These are phyloP conservation scores for Diplodia seriata DNA, from an alignment of 2,329 filamentous ascomycete genomes.

Conservation along the genomic window DNA sequence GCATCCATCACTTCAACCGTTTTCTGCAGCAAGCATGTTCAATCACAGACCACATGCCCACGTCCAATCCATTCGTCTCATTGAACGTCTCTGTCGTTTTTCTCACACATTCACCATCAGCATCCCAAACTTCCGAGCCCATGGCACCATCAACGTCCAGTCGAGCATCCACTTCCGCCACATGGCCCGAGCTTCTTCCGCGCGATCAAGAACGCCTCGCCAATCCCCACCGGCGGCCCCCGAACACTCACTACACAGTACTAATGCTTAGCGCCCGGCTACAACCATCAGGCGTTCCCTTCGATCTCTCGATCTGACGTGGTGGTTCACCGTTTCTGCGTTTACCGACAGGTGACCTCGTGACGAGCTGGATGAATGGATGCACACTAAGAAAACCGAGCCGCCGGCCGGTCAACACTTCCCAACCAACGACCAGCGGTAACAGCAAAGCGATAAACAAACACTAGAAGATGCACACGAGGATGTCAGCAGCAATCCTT, in stretches of 20 bases:
- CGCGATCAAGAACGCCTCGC: constrained; percentile 1
- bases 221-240: not conserved
- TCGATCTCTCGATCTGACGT: not conserved
- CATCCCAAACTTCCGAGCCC: not conserved
- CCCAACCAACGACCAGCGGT: too few species aligned
- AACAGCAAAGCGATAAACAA: not conserved
- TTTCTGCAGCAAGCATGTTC: not conserved
- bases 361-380: not conserved
- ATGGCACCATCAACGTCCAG: not conserved
- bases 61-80: not conserved
- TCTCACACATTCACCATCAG: not conserved
- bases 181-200: not conserved
- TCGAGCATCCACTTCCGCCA: not conserved
- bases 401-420: not conserved
- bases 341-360: not conserved
- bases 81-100: not conserved
- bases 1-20: not conserved
- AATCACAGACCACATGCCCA: not conserved
- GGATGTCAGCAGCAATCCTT: not conserved
- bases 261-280: not conserved
- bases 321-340: not conserved
- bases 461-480: not conserved
- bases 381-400: not conserved
- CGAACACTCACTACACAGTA: not conserved
- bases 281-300: not conserved